Conservation (phyloP, 768 basidiomycete genomes). For the Naganishia vaughanmartiniae region DNA sequence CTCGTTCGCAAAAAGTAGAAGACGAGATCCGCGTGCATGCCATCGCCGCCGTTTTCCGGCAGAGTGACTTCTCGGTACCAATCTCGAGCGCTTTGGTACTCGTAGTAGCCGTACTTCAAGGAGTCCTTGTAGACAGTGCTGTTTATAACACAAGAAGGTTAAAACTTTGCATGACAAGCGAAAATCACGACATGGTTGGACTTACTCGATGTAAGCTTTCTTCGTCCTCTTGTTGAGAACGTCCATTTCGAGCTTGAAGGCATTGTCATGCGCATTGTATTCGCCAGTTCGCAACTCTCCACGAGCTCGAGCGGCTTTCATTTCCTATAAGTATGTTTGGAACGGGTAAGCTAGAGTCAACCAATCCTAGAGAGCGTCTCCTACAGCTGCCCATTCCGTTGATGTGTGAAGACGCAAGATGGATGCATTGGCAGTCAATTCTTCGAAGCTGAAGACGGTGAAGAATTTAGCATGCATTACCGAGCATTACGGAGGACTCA, state of each 20-base stretch:
- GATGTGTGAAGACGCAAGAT: constrained; percentile 89
- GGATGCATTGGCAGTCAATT: constrained; percentile 94
- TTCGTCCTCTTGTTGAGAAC: constrained; percentile 78
- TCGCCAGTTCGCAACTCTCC: constrained; percentile 69
- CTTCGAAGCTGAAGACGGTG: constrained; percentile 66
- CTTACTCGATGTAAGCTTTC: constrained; percentile 75
- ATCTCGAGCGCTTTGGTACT: constrained; percentile 84
- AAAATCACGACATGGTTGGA: constrained; percentile 27
- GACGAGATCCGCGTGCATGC: constrained; percentile 88
- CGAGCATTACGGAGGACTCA: constrained; percentile 30
- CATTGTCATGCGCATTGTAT: constrained; percentile 69
- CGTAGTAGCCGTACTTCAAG: constrained; percentile 91
- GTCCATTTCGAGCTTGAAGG: constrained; percentile 89
- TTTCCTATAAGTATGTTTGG: constrained; percentile 60
- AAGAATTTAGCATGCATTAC: neutral
- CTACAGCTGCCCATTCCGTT: constrained; percentile 84
- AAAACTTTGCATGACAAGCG: neutral
- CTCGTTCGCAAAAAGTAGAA: constrained; percentile 77
- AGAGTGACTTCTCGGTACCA: constrained; percentile 92
- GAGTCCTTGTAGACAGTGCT: constrained; percentile 96
- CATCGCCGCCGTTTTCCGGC: constrained; percentile 59
- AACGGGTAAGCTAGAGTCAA: neutral
- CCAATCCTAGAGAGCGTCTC: constrained; percentile 4
- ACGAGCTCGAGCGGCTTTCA: constrained; percentile 59
- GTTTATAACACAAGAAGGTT: constrained; percentile 16